Evolutionary conservation across 1,284 basidiomycete genomes (phyloP).

Genomic region (Schizophyllum commune): DNA sequence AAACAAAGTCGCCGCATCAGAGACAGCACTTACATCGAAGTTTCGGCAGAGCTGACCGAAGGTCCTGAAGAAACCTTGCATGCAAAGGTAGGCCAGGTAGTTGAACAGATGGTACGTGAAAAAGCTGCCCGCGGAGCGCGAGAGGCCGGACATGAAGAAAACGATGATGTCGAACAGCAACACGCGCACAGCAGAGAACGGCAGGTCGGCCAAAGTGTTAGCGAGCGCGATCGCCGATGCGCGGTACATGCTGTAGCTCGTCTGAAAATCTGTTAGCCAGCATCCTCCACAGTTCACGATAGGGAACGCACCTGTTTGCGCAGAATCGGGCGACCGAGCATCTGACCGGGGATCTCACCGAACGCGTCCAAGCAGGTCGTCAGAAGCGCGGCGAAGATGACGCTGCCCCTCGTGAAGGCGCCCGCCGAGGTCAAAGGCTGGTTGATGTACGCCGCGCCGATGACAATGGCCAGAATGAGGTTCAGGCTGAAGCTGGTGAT

Average conservation of each 20-base stretch:
- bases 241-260: slow-evolving; percentile 76
- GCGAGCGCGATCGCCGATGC: slow-evolving; percentile 68
- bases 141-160: slow-evolving; percentile 69
- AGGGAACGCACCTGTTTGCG: slow-evolving; percentile 38
- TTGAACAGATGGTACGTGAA: slow-evolving; percentile 67
- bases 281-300: background rate
- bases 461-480: slow-evolving; percentile 61
- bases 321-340: slow-evolving; percentile 67
- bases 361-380: slow-evolving; percentile 75
- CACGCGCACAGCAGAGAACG: slow-evolving; percentile 60
- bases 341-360: slow-evolving; percentile 48
- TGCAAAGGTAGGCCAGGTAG: slow-evolving; percentile 50
- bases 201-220: slow-evolving; percentile 71
- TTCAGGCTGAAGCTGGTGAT: slow-evolving; percentile 61
- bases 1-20: slow-evolving; percentile 23
- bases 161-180: slow-evolving; percentile 63
- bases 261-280: slow-evolving; percentile 33
- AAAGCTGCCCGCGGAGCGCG: slow-evolving; percentile 56
- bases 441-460: slow-evolving; percentile 72
- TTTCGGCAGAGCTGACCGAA: slow-evolving; percentile 58
- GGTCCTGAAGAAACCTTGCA: slow-evolving; percentile 73
- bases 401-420: slow-evolving; percentile 75
- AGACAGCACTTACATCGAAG: slow-evolving; percentile 55
- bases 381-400: slow-evolving; percentile 43
- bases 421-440: slow-evolving; percentile 69